Base-by-base conservation (phyloP, 1,284 basidiomycete species). In the Heterobasidion parviporum region DNA sequence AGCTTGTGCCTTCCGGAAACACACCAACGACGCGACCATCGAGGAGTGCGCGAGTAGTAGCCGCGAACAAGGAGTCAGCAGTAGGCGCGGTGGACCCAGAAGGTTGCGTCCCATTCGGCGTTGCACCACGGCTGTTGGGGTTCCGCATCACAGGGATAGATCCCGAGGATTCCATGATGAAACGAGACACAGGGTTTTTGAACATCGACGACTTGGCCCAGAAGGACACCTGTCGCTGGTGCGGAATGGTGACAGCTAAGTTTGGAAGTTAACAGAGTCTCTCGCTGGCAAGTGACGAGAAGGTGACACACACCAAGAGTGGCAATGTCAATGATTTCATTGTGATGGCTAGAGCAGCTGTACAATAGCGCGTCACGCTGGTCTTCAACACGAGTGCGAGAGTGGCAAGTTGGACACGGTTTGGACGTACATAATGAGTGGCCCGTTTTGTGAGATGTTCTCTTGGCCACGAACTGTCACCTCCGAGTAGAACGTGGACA, bases 141-240 rank as follows among this genome's bases (percentile, higher is more conserved):
- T 81, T 83, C 34, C 90, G 73, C 60, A 84, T 78, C 26, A 93
- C 89, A 26, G 87, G 85, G 56, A 92, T 87, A 60, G 87, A 85
- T 5, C 88, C 88, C 0, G 85, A 82, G 50, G 85, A 83, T 12
- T 74, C 73, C 53, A 92, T 72, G 38, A 92, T 72, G 1, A 72
- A 75, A 1, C 78, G 72, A 1, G 75, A 67, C 6, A 84, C 62
- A 0, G 82, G 81, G 61, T 85, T 81, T 52, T 72, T 74, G 72
- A 91, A 91, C 64, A 91, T 72, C 6, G 72, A 68, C 32, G 73
- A 75, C 61, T 87, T 84, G 6, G 85, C 86, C 86, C 87, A 93
- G 71, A 88, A 92, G 59, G 84, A 84, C 18, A 92, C 68, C 52
- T 76, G 77, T n/a, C 82, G 75, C 32, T 77, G 70, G 61, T 85